Percentiles rank a stretch among this genome's conserved stretches.
Conservation (phyloP, 2,329 filamentous ascomycete genomes). For the Colletotrichum kahawae region DNA sequence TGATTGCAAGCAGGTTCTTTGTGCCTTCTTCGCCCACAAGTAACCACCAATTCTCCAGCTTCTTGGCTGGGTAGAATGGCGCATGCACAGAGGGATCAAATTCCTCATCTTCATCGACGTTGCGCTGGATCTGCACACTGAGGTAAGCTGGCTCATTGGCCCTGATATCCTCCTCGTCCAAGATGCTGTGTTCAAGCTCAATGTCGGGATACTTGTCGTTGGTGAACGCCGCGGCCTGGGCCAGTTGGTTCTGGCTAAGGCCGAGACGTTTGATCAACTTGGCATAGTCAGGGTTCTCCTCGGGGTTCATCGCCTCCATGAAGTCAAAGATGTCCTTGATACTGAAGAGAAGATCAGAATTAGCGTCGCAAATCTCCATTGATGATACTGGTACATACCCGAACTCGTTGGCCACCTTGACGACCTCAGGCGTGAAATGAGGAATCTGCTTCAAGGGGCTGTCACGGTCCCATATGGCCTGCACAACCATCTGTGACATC, state of each 20-base stretch:
- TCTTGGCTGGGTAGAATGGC: slow-evolving; percentile 89
- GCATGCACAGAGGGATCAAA: slow-evolving; percentile 88
- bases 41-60: slow-evolving; percentile 99
- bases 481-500: slow-evolving; percentile 98
- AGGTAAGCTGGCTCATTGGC: slow-evolving; percentile 84
- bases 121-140: slow-evolving; percentile 83
- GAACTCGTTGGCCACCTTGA: slow-evolving; percentile 81
- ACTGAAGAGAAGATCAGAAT: slow-evolving; percentile 43
- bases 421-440: slow-evolving; percentile 83
- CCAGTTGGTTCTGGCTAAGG: slow-evolving; percentile 81
- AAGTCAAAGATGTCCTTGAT: slow-evolving; percentile 97
- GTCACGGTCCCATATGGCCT: slow-evolving; percentile 99
- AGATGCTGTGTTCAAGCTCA: slow-evolving; percentile 85
- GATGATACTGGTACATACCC: slow-evolving; percentile 58
- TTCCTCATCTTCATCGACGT: slow-evolving; percentile 71
- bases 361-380: slow-evolving; percentile 30
- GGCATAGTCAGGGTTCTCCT: slow-evolving; percentile 84
- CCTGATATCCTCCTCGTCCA: slow-evolving; percentile 80
- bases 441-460: slow-evolving; percentile 97
- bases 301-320: slow-evolving; percentile 98
- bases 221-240: slow-evolving; percentile 90
- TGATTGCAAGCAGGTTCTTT: slow-evolving; percentile 89
- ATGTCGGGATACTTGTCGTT: slow-evolving; percentile 97
- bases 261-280: slow-evolving; percentile 79
- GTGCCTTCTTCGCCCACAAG: slow-evolving; percentile 92